Evolutionary conservation across 805 yeast species (phyloP), one percentile per base, ranked within the genome.

Genomic region (Saccharomycopsis sp.): DNA sequence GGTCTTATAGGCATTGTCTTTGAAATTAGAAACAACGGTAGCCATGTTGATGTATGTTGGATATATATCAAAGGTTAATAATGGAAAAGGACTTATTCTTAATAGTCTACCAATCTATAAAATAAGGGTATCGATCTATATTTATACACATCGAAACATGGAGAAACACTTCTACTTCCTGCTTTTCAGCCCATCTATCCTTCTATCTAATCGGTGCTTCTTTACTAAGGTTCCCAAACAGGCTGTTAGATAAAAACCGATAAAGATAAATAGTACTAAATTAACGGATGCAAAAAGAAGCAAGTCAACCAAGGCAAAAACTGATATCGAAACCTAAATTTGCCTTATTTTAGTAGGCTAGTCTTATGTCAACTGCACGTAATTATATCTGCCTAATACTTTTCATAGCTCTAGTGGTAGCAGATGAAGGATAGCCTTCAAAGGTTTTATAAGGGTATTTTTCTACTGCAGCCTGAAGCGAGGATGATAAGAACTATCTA

Each of bases 1-100:
- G 17, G 65, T 15, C 57, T 66, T 68, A 7, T 57, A 25, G 20
- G 62, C 59, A 22, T 25, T 55, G 24, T 42, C 58, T 54, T 56
- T 56, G 9, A 50, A 20, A 19, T 54, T 24, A 42, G 56, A 17
- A 22, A 22, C 41, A 44, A 25, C 3, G 23, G 56, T 54, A 25
- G 42, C 42, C n/a, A 49, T 19, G 9, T 29, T 29, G 38, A 29
- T 29, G 12, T 7, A 12, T 29, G 12, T 12, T 29, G 38, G n/a
- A n/a, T n/a, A n/a, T n/a, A n/a, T n/a, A n/a, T n/a, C n/a, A n/a
- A n/a, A n/a, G n/a, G n/a, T n/a, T n/a, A n/a, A n/a, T n/a, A n/a
- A n/a, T n/a, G n/a, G n/a, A n/a, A n/a, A n/a, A n/a, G n/a, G n/a
- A n/a, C n/a, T n/a, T n/a, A n/a, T n/a, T n/a, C n/a, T n/a, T n/a